phyloP scores from a whole-genome alignment of 805 yeast genomes.

The Metschnikowia kunwiensis region DNA sequence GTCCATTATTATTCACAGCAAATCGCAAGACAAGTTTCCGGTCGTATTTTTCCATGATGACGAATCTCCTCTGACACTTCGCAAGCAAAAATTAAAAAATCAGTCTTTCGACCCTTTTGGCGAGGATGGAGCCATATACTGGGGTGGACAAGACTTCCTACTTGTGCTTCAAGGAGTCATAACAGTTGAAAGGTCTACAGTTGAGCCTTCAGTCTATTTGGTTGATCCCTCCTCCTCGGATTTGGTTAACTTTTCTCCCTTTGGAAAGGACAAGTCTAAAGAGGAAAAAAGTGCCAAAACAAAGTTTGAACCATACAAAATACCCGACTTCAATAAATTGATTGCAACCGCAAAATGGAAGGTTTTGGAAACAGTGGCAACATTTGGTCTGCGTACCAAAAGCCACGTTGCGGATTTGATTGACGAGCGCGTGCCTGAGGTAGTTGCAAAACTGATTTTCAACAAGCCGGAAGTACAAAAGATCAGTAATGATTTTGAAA shows the following conservation, averaged over 20 bases:
- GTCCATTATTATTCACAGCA: conserved; percentile 70
- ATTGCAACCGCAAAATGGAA: conserved; percentile 80
- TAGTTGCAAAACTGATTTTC: conserved; percentile 52
- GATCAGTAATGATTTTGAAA: conserved; percentile 86
- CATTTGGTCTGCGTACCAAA: conserved; percentile 52
- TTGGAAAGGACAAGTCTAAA: conserved; percentile 6
- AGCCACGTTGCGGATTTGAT: conserved; percentile 62
- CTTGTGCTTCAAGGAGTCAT: conserved; percentile 51
- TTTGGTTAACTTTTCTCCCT: conserved; percentile 52
- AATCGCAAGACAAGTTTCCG: conserved; percentile 67
- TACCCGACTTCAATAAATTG: conserved; percentile 40
- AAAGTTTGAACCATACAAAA: conserved; percentile 21
- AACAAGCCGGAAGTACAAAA: conserved; percentile 75
- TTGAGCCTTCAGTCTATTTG: conserved; percentile 70
- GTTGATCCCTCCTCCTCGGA: conserved; percentile 77
- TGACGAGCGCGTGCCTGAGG: conserved; percentile 59
- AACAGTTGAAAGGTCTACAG: conserved; percentile 61
- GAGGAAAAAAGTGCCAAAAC: neutral
- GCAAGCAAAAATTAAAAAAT: conserved; percentile 56
- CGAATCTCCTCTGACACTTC: conserved; percentile 70
- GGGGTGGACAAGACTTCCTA: conserved; percentile 90
- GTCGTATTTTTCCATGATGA: conserved; percentile 91
- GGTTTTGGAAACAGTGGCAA: conserved; percentile 78
- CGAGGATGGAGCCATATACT: conserved; percentile 52
- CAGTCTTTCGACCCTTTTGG: conserved; percentile 75